Evolutionary conservation across 2,329 filamentous ascomycete genomes (phyloP).

Genomic region (Rutstroemia sydowiana): DNA sequence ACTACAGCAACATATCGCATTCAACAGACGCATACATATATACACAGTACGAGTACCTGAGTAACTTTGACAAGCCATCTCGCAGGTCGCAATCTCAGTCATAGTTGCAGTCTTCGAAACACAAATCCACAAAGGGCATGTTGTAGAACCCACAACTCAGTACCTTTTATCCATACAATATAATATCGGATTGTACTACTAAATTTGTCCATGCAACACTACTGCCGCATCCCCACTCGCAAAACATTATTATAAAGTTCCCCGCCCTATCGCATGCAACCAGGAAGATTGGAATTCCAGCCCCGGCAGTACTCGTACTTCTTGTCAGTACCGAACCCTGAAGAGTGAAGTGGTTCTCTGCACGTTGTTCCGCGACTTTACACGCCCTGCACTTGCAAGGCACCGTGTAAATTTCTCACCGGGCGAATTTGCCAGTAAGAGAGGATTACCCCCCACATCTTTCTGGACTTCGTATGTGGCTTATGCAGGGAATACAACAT

Average conservation of each 20-base stretch:
- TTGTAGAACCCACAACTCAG: conserved; percentile 5
- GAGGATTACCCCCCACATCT: not conserved
- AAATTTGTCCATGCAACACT: not conserved
- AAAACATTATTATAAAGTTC: conserved; percentile 2
- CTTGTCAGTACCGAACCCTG: not conserved
- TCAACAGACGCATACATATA: not conserved
- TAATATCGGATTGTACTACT: not conserved
- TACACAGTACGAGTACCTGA: not conserved
- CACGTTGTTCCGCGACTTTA: not conserved
- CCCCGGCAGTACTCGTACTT: not conserved
- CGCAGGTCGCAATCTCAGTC: conserved; percentile 5
- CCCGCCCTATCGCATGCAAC: conserved; percentile 9
- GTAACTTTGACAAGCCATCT: conserved; percentile 12
- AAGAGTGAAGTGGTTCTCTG: not conserved
- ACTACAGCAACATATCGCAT: not conserved
- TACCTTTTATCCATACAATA: conserved; percentile 2
- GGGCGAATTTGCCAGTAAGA: not conserved
- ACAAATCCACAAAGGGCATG: not conserved
- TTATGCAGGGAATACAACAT: conserved; percentile 10
- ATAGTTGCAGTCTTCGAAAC: not conserved
- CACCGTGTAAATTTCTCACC: too few species aligned
- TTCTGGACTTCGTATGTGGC: not conserved
- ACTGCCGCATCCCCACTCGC: not conserved
- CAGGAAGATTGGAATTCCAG: not conserved
- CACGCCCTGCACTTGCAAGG: not conserved